Conservation (phyloP, 2,329 filamentous ascomycete genomes). For the Cladobotryum protrusum region DNA sequence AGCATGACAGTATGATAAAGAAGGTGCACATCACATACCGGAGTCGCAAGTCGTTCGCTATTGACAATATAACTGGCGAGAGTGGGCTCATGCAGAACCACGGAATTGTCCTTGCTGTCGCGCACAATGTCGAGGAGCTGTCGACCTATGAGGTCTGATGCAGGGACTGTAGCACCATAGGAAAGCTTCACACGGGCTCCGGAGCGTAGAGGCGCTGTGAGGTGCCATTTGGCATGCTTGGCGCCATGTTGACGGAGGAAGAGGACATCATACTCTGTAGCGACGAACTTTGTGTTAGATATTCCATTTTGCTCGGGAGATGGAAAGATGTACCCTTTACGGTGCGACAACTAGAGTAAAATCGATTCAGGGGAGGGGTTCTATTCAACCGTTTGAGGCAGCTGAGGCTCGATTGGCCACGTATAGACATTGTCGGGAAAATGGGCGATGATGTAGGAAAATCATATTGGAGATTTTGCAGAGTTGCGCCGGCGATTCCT, state of each 20-base stretch:
- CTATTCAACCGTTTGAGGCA: neutral
- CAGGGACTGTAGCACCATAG: conserved; percentile 42
- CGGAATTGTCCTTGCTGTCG: conserved; percentile 43
- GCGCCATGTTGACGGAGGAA: conserved; percentile 34
- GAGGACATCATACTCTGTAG: conserved; percentile 34
- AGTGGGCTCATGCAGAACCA: conserved; percentile 57
- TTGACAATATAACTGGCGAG: conserved; percentile 67
- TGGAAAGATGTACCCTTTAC: no score
- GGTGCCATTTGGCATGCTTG: conserved; percentile 31
- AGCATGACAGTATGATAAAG: no score
- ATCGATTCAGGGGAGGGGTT: conserved; percentile 3
- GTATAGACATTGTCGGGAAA: conserved; percentile 2
- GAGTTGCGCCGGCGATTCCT: conserved; percentile 20
- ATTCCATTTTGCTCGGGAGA: no score
- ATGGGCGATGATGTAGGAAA: neutral
- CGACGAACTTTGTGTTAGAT: no score
- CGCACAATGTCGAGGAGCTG: conserved; percentile 51
- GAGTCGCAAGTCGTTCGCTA: conserved; percentile 66
- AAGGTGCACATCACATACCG: conserved; percentile 27
- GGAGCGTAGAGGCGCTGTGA: conserved; percentile 30
- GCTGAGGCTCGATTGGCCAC: conserved; percentile 1
- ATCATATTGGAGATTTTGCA: conserved; percentile 10
- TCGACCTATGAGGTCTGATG: conserved; percentile 58
- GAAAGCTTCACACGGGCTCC: conserved; percentile 27
- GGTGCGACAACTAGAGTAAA: conserved; percentile 19